phyloP scores from a whole-genome alignment of 164 flowering plant genomes.

The Umbellularia californica region DNA sequence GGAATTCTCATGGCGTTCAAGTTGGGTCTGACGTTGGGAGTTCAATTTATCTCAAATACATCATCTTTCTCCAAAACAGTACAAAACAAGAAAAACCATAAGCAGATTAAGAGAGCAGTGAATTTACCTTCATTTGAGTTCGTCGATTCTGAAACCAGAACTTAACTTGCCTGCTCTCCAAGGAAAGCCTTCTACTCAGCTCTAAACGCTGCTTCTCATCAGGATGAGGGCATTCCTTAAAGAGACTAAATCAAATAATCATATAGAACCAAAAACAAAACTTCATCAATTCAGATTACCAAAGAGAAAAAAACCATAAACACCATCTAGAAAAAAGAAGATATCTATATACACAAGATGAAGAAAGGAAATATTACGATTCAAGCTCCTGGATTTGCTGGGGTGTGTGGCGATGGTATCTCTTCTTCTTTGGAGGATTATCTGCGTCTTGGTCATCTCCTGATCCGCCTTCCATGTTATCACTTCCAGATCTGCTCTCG shows the following conservation, averaged over 20 bases:
- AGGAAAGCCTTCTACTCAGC: slow-evolving; percentile 67
- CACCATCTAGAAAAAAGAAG: not conserved
- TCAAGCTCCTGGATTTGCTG: slow-evolving; percentile 99
- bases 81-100: not conserved
- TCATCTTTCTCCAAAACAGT: not conserved
- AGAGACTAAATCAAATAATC: slow-evolving; percentile 37
- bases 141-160: slow-evolving; percentile 98
- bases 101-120: not conserved
- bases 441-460: slow-evolving; percentile 85
- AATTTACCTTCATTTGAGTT: slow-evolving; percentile 89
- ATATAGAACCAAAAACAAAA: not conserved
- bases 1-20: slow-evolving; percentile 92
- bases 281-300: not conserved
- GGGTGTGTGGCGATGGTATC: slow-evolving; percentile 99
- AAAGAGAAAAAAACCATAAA: too few relatives aligned
- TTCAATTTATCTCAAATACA: not conserved
- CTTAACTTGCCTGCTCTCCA: slow-evolving; percentile 92
- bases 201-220: slow-evolving; percentile 96
- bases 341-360: not conserved
- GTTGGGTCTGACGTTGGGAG: slow-evolving; percentile 55
- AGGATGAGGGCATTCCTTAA: slow-evolving; percentile 98
- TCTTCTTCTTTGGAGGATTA: slow-evolving; percentile 75
- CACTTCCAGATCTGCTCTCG: slow-evolving; percentile 98
- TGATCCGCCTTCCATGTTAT: slow-evolving; percentile 80
- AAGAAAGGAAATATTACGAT: slow-evolving; percentile 38